Conservation (phyloP, 129 eudicot species). For the Helianthus annuus region DNA sequence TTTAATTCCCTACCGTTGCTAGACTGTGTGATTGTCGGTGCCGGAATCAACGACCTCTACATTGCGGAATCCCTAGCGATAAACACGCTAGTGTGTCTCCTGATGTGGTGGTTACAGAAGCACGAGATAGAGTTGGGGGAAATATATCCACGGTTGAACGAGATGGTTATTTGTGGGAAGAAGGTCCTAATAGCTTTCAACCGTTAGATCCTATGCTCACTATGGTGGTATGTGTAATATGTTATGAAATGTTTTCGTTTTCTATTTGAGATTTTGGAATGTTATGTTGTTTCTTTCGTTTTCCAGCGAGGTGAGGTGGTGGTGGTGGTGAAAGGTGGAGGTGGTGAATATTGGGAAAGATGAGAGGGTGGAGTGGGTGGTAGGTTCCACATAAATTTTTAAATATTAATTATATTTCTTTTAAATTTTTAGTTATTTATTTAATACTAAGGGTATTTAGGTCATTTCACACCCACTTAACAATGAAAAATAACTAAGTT, state of each 20-base stretch:
- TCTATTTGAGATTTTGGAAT: not conserved
- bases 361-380: no score
- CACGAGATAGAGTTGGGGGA: conserved; percentile 80
- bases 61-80: conserved; percentile 69
- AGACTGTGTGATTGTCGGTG: conserved; percentile 84
- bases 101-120: conserved; percentile 76
- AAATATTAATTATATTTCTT: no score
- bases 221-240: conserved; percentile 63
- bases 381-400: no score
- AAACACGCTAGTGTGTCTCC: conserved; percentile 42
- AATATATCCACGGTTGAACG: conserved; percentile 72
- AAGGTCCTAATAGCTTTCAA: conserved; percentile 95
- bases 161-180: conserved; percentile 90
- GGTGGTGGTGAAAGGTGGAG: no score
- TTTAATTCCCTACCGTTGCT: conserved; percentile 29
- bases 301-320: no score
- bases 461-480: no score
- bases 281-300: not conserved
- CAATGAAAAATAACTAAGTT: no score
- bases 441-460: no score
- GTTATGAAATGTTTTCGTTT: not conserved
- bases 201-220: conserved; percentile 88
- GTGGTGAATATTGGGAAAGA: no score
- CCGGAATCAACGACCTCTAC: conserved; percentile 85
- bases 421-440: no score